Conservation (phyloP, 805 yeast species). For the Metschnikowia rubicola region DNA sequence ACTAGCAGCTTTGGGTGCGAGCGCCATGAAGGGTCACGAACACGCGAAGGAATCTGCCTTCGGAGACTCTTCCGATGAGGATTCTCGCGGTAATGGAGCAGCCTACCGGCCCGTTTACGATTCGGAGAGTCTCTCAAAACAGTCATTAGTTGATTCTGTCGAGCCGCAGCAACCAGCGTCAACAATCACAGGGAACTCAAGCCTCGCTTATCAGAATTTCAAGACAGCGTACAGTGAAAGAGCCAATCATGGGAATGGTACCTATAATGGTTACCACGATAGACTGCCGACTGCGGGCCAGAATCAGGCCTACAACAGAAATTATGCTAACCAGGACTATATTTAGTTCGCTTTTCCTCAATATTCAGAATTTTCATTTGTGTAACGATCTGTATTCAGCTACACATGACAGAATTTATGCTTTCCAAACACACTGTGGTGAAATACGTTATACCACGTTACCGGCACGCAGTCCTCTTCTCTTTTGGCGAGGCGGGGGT, state of each 20-base stretch:
- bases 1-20: slow-evolving; percentile 69
- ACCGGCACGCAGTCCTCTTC: slow-evolving; percentile 41
- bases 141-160: slow-evolving; percentile 15
- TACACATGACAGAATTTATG: slow-evolving; percentile 33
- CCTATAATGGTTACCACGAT: slow-evolving; percentile 12
- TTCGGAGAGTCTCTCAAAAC: slow-evolving; percentile 12
- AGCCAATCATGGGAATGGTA: slow-evolving; percentile 3
- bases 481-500: slow-evolving; percentile 2
- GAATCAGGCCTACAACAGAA: neutral
- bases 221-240: slow-evolving; percentile 17
- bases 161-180: slow-evolving; percentile 44
- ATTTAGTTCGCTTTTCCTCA: slow-evolving; percentile 3
- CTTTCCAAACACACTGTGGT: slow-evolving; percentile 48
- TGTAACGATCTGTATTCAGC: neutral
- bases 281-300: neutral
- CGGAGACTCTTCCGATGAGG: slow-evolving; percentile 32
- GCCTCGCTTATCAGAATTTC: slow-evolving; percentile 25
- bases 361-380: neutral
- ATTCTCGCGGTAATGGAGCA: slow-evolving; percentile 10
- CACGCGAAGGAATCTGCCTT: slow-evolving; percentile 27
- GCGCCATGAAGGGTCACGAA: slow-evolving; percentile 63
- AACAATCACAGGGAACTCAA: slow-evolving; percentile 41
- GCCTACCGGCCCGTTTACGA: slow-evolving; percentile 13
- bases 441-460: slow-evolving; percentile 52
- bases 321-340: slow-evolving; percentile 5